Conservation (phyloP, 371 early-diverging fungal species). For the Lichtheimia ornata region DNA sequence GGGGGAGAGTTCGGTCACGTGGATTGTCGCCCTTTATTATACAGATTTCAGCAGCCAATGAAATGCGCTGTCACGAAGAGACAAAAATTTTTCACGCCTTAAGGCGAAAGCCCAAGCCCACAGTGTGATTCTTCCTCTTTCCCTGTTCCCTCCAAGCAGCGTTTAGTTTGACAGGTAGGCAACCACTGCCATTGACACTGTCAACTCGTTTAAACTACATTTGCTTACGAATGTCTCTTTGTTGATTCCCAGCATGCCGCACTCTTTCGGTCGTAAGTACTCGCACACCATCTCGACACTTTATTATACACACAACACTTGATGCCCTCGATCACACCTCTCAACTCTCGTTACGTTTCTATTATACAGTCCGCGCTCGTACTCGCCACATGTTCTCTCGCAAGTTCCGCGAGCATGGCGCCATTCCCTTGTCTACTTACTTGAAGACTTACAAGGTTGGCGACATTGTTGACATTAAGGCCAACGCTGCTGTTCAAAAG, state of each 20-base stretch:
- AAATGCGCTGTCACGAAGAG: not conserved
- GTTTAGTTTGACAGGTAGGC: slow-evolving; percentile 9
- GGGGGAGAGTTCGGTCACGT: too few species aligned
- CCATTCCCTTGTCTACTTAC: slow-evolving; percentile 95
- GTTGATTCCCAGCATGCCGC: slow-evolving; percentile 69
- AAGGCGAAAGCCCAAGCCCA: not conserved
- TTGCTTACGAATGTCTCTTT: not conserved
- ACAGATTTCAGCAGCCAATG: too few species aligned
- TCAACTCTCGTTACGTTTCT: slow-evolving; percentile 1
- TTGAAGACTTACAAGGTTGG: slow-evolving; percentile 94
- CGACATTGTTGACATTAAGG: slow-evolving; percentile 36
- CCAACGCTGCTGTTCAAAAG: slow-evolving; percentile 94
- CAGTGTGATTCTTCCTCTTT: slow-evolving; percentile 4
- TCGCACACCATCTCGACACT: not conserved
- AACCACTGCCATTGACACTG: not conserved
- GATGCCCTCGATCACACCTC: slow-evolving; percentile 5
- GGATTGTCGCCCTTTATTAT: too few species aligned
- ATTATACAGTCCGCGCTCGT: slow-evolving; percentile 83
- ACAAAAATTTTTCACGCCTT: slow-evolving; percentile 6
- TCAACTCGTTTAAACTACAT: not conserved
- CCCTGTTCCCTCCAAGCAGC: slow-evolving; percentile 9
- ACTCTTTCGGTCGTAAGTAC: slow-evolving; percentile 87
- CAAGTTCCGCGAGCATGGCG: slow-evolving; percentile 94
- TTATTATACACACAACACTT: not conserved
- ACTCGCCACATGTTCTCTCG: slow-evolving; percentile 99